Base-by-base conservation (phyloP, 1,284 basidiomycete species). In the Cerrena zonata region DNA sequence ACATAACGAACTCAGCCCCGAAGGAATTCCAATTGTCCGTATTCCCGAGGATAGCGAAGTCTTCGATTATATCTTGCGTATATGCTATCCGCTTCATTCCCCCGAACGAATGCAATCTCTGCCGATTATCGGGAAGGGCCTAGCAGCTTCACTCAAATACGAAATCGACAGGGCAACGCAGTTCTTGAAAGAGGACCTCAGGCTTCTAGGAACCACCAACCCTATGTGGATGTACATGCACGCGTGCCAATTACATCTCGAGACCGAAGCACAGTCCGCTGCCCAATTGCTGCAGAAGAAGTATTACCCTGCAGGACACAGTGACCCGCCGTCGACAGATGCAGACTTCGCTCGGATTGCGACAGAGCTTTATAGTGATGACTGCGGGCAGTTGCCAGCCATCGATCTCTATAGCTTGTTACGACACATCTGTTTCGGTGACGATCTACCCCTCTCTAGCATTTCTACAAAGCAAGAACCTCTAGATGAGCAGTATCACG, bases 141-240 rank as follows among this genome's bases (percentile, higher is more conserved):
- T 70, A 18, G 61, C 59, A 39, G 69, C 64, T 1, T 68, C 67
- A 2, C 46, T 62, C 18, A 75, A 74, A 48, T 72, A 74, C 26
- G 58, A 60, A 21, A 72, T 73, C 66, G 63, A 65, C 41, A 41
- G 56, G 23, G 53, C 53, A 2, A 41, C 54, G 25, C 45, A 52
- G 2, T 45, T 53, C 24, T 43, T 53, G 23, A 56, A 51, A 18
- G 27, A 61, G 54, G n/a, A 56, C 26, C 44, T 62, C 1, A 48
- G 58, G 0, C 51, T 51, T 0, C 61, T 69, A 41, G 40, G 69
- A 15, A 49, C 56, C 12, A 55, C 53, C 12, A 63, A 67, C 5
- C 64, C 74, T 0, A 39, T 72, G 18, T 62, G 61, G 12, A 53
- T 68, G 4, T 72, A 71, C 47, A 64, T 65, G 12, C 58, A 74